Percentiles rank a stretch among this genome's conserved stretches.
phyloP scores from a whole-genome alignment of 1,284 basidiomycete species.

The Mycena sp. region DNA sequence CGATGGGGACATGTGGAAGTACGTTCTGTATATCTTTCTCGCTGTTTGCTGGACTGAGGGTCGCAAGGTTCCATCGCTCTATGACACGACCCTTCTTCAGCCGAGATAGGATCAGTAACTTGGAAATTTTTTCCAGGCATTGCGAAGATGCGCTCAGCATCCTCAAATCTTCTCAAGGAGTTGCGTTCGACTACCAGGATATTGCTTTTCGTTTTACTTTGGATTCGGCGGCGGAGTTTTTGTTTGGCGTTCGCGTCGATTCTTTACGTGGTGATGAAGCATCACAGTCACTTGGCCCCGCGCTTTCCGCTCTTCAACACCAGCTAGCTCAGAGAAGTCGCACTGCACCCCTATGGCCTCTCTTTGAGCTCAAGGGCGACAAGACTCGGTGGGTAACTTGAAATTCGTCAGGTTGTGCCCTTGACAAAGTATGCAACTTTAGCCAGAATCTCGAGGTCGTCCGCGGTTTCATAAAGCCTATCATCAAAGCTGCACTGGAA shows the following conservation, averaged over 20 bases:
- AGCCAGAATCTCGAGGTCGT: no score
- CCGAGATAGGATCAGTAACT: not conserved
- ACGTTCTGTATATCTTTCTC: no score
- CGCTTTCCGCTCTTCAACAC: no score
- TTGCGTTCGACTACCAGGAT: slow-evolving; percentile 9
- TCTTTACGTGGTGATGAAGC: not conserved
- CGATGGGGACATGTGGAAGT: slow-evolving; percentile 18
- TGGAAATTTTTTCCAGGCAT: slow-evolving; percentile 12
- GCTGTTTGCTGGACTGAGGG: not conserved
- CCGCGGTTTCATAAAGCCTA: no score
- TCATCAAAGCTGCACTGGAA: no score
- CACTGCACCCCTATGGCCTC: no score
- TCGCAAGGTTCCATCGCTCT: slow-evolving; percentile 11
- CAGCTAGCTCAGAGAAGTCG: no score
- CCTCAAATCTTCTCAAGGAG: slow-evolving; percentile 5
- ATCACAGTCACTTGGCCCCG: slow-evolving; percentile 5
- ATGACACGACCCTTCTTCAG: no score
- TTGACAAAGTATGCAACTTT: no score
- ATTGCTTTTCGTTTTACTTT: slow-evolving; percentile 8
- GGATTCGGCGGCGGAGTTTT: slow-evolving; percentile 13
- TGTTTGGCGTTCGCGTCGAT: slow-evolving; percentile 4
- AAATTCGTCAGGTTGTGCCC: no score
- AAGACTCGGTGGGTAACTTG: no score
- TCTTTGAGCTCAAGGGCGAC: no score
- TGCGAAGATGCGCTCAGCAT: slow-evolving; percentile 8